A percentile compares a stretch with the other conserved stretches of the same genome.
phyloP scores from a whole-genome alignment of 129 eudicot species.

The Mikania micrantha region DNA sequence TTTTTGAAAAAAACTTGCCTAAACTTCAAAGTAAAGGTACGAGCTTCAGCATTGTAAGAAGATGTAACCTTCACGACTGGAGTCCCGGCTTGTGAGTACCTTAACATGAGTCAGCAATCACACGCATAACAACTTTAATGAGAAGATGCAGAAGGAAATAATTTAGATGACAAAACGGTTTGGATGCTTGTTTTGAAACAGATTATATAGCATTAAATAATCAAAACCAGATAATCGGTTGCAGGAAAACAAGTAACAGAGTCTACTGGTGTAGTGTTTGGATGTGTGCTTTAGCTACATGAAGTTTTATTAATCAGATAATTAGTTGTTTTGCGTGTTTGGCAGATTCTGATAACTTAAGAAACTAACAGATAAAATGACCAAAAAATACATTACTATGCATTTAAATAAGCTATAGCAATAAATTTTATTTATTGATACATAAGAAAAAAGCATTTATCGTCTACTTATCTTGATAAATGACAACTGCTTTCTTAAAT shows the following conservation, averaged over 20 bases:
- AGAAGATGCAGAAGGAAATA: too few species aligned
- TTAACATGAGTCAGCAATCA: conserved; percentile 18
- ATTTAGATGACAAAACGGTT: too few species aligned
- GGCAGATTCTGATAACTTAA: too few species aligned
- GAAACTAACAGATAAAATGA: background rate
- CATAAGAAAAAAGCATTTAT: background rate
- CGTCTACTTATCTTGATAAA: background rate
- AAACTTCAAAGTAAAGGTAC: conserved; percentile 69
- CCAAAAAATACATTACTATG: background rate
- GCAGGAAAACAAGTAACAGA: too few species aligned
- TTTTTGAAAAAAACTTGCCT: conserved; percentile 46
- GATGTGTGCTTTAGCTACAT: too few species aligned
- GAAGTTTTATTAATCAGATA: too few species aligned
- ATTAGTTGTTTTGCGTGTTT: too few species aligned
- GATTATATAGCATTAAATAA: too few species aligned
- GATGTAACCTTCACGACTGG: conserved; percentile 71
- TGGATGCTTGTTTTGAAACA: too few species aligned
- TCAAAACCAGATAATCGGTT: too few species aligned
- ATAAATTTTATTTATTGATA: background rate
- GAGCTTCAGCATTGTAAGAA: conserved; percentile 62
- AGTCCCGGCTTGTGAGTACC: conserved; percentile 99
- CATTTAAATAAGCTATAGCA: too few species aligned
- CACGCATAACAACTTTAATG: conserved; percentile 1
- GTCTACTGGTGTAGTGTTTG: too few species aligned
- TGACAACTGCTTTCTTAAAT: background rate